A percentile compares a stretch with the other conserved stretches of the same genome.
Conservation (phyloP, 2,329 filamentous ascomycete species). For the Aspergillus eucalypticola region DNA sequence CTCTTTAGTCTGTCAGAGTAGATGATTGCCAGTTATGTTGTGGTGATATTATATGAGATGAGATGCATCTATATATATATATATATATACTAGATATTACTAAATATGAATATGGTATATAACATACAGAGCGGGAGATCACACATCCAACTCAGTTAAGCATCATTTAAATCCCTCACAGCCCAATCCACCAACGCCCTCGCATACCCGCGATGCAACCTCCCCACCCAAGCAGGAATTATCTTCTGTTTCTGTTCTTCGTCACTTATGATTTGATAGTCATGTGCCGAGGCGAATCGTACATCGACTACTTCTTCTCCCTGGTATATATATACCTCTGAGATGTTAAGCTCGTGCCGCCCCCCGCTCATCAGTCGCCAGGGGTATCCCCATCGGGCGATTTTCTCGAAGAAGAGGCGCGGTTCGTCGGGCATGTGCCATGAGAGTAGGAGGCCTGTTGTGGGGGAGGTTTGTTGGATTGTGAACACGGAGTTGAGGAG, state of each 20-base stretch:
- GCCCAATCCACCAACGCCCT: constrained; percentile 27
- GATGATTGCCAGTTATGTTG: too few species aligned
- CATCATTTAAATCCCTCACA: constrained; percentile 17
- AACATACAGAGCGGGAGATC: neutral
- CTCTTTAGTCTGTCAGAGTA: too few species aligned
- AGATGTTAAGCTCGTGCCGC: constrained; percentile 20
- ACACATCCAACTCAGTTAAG: too few species aligned
- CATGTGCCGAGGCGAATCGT: constrained; percentile 29
- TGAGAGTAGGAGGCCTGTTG: constrained; percentile 22
- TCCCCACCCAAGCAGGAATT: constrained; percentile 24
- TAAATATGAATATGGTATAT: neutral
- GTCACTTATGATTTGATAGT: constrained; percentile 26
- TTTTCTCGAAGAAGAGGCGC: constrained; percentile 28
- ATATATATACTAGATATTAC: too few species aligned
- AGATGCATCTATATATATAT: too few species aligned
- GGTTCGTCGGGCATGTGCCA: constrained; percentile 23
- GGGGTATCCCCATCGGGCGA: constrained; percentile 31
- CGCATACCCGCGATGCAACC: constrained; percentile 31
- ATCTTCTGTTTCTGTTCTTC: constrained; percentile 26
- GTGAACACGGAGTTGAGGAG: constrained; percentile 22
- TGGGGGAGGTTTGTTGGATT: constrained; percentile 13
- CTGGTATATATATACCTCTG: neutral
- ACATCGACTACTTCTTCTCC: constrained; percentile 25
- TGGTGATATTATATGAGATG: too few species aligned
- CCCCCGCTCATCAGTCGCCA: constrained; percentile 30